Evolutionary conservation across 139 green algal genomes (phyloP), one percentile per base, ranked within the genome.

Genomic region (Tetradesmus lagerheimii): DNA sequence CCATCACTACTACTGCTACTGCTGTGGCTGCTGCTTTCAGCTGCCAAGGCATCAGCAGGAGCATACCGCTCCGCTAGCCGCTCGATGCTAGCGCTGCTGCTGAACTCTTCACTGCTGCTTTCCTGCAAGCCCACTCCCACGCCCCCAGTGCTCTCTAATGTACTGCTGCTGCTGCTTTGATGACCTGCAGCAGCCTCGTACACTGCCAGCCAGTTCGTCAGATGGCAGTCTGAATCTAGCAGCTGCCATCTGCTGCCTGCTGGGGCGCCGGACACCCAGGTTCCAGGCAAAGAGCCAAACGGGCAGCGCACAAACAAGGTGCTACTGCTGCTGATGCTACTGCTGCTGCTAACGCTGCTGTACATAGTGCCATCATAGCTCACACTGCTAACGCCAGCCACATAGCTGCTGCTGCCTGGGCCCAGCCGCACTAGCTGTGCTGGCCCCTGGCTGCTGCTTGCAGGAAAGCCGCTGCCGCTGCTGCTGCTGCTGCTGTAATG

Each of bases 241-340:
- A 84, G 66, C 80, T 83, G 88, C 88, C 88, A 91, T 1, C 37
- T 29, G 6, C 53, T 57, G 57, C 88, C 88, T 25, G 80, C 41
- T 66, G 66, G 77, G 34, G 80, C 88, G 6, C 23, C 16, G 1
- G 37, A n/a, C 23, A 83, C 80, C 88, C 88, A 91, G 18, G 88
- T 91, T 27, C 88, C 88, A 1, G 88, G 88, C 31, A 88, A 25
- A 6, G 41, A 79, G 2, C 88, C 88, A 80, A 41, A 90, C 29
- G 78, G 23, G 57, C 87, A 90, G 15, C 4, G 9, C 37, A 20
- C 35, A n/a, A 39, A 38, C 12, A 31, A 29, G 16, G 53, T 39
- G 31, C 47, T 57, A 11, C n/a, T 27, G 31, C 82, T 77, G 82
- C 86, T 85, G 31, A 45, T 90, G n/a, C 66, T 71, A 31, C 71